phyloP scores from a whole-genome alignment of 768 basidiomycete genomes.

The Termitomyces sp. region DNA sequence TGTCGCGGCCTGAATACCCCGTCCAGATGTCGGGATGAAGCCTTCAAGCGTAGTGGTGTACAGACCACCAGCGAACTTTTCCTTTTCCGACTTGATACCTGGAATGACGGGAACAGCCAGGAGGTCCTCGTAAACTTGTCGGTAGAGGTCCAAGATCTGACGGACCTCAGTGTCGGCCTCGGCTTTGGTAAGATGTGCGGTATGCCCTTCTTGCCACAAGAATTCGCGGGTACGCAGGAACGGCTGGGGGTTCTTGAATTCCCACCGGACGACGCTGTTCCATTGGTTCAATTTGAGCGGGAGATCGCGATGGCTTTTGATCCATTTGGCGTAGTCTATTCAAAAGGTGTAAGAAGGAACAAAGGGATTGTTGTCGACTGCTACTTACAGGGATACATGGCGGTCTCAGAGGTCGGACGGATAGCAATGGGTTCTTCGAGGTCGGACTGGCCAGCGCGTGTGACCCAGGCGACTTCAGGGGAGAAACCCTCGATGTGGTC shows the following conservation, averaged over 20 bases:
- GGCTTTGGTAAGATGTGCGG: constrained; percentile 82
- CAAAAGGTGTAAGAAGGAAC: neutral
- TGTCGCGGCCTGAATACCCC: constrained; percentile 97
- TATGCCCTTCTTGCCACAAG: constrained; percentile 99
- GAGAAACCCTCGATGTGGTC: constrained; percentile 99
- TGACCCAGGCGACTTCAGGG: constrained; percentile 99
- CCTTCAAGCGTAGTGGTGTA: constrained; percentile 99
- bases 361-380: neutral
- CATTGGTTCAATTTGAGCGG: constrained; percentile 98
- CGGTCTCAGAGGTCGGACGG: constrained; percentile 96
- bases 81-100: constrained; percentile 97
- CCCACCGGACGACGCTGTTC: constrained; percentile 99
- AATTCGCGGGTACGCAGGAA: constrained; percentile 99
- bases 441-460: constrained; percentile 88
- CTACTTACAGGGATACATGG: constrained; percentile 94
- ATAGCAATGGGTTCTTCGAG: constrained; percentile 98
- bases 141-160: constrained; percentile 94
- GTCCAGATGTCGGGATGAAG: constrained; percentile 94
- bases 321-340: constrained; percentile 98
- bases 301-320: constrained; percentile 94
- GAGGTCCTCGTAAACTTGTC: constrained; percentile 92
- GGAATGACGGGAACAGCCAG: constrained; percentile 97
- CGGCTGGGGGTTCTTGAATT: constrained; percentile 99
- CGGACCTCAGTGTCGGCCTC: constrained; percentile 93
- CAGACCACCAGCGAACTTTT: constrained; percentile 97